Percentiles rank a stretch among this genome's conserved stretches.
These are phyloP conservation scores for Colletotrichum tabaci DNA, from an alignment of 2,329 filamentous ascomycete genomes.

Conservation along the genomic window DNA sequence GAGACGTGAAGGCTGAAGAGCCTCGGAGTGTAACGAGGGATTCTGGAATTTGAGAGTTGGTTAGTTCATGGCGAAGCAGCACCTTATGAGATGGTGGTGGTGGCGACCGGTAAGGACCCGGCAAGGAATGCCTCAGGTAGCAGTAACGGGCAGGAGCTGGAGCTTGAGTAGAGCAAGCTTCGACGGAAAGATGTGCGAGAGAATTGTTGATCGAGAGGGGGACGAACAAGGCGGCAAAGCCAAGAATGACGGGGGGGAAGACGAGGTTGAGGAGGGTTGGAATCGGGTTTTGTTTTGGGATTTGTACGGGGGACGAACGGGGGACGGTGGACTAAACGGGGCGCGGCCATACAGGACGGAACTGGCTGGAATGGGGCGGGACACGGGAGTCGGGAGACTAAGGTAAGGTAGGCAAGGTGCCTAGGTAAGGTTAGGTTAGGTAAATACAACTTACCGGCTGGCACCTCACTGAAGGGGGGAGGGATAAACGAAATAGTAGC, in stretches of 20 bases:
- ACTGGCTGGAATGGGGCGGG: constrained; percentile 17
- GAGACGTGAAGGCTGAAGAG: constrained; percentile 30
- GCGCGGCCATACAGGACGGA: constrained; percentile 10
- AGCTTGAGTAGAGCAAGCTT: constrained; percentile 37
- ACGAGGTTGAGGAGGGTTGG: constrained; percentile 18
- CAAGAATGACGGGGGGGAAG: constrained; percentile 29
- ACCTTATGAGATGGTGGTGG: constrained; percentile 35
- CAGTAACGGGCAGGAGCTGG: constrained; percentile 22
- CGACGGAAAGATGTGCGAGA: constrained; percentile 35
- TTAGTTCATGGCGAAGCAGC: constrained; percentile 41
- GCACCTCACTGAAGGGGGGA: neutral
- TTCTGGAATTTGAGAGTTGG: constrained; percentile 22
- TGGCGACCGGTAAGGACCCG: constrained; percentile 8
- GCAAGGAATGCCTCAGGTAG: constrained; percentile 39
- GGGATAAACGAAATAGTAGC: neutral
- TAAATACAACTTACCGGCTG: constrained; percentile 7
- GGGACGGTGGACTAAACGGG: constrained; percentile 16
- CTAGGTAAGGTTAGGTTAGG: constrained; percentile 1
- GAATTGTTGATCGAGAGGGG: constrained; percentile 27
- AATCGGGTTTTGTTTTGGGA: constrained; percentile 29
- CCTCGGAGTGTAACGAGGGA: constrained; percentile 22
- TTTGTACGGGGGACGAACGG: constrained; percentile 35
- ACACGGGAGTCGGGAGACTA: constrained; percentile 19
- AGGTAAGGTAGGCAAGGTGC: neutral
- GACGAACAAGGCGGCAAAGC: constrained; percentile 24